Conservation (phyloP, 371 early-diverging fungal genomes). For the Coemansia sp. region DNA sequence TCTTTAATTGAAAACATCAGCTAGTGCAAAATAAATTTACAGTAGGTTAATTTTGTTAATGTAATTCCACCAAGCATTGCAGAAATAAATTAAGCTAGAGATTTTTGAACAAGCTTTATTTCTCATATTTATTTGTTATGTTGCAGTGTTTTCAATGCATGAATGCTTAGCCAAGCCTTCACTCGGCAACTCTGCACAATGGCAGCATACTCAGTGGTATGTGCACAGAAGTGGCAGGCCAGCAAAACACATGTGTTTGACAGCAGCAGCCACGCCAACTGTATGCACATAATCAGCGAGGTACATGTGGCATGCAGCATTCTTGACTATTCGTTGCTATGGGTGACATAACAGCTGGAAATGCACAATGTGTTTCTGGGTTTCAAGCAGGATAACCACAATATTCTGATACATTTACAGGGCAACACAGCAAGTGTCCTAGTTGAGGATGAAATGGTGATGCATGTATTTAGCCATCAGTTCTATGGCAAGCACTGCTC, state of each 20-base stretch:
- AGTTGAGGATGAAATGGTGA: slow-evolving; percentile 70
- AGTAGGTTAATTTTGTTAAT: too few species aligned
- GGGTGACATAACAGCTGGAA: slow-evolving; percentile 77
- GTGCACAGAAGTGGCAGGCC: background rate
- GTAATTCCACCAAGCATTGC: too few species aligned
- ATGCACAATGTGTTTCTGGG: slow-evolving; percentile 80
- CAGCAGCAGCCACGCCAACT: too few species aligned
- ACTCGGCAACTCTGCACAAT: background rate
- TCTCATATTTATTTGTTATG: too few species aligned
- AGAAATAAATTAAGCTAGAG: too few species aligned
- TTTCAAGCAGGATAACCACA: slow-evolving; percentile 87
- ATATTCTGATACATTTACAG: slow-evolving; percentile 70
- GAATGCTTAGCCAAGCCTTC: background rate
- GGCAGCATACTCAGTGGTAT: background rate
- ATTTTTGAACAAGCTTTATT: too few species aligned
- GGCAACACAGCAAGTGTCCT: slow-evolving; percentile 79
- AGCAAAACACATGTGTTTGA: background rate
- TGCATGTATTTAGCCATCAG: slow-evolving; percentile 69
- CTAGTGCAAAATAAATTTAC: too few species aligned
- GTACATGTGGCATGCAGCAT: slow-evolving; percentile 5
- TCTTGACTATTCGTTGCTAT: slow-evolving; percentile 61
- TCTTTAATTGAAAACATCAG: too few species aligned
- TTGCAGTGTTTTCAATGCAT: too few species aligned
- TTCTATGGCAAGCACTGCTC: slow-evolving; percentile 74
- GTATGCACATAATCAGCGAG: background rate